Base-by-base conservation (phyloP, 2,329 filamentous ascomycete genomes). In the Aureobasidium sp. region DNA sequence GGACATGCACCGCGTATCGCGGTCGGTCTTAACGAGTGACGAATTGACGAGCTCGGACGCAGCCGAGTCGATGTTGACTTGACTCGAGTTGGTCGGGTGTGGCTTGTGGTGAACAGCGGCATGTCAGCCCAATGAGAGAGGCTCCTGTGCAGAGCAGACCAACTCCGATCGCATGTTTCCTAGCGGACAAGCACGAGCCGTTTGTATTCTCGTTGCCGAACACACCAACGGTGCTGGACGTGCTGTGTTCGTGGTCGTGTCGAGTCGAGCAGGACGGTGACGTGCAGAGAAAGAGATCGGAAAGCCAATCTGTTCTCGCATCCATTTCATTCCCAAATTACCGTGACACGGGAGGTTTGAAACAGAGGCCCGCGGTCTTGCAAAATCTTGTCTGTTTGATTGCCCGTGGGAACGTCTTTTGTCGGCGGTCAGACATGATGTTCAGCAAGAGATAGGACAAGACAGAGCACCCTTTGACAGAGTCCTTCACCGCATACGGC, bases 351-450 rank as follows among this genome's bases (percentile, higher is more conserved):
- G 30, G n/a, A 37, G 14, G 35, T 21, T 30, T 35, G 30, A 48
- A 35, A 35, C 44, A 25, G n/a, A 48, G 32, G 32, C 21, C 30
- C 44, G 44, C 44, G 19, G 30, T 48, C 22, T 25, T 37, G 44
- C 44, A 48, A 48, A 48, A 48, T 30, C 44, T 48, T 48, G 44
- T 34, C 16, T 48, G 21, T 48, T 25, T 27, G 41, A 25, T 45
- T 35, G 21, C 29, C 21, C 32, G 44, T 14, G n/a, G 17, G 12
- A 37, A 25, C 32, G 22, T 25, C 44, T 48, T 37, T 12, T 27
- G 44, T 48, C 30, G 19, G 2, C 27, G 5, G 11, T n/a, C 8
- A 34, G 41, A 45, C 29, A 45, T 34, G 27, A 45, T 45, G 41
- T 24, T 29, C 24, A 29, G 16, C 29, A 34, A 30, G 41, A 44